Conservation (phyloP, 2,329 filamentous ascomycete species). For the Dothistroma septosporum region DNA sequence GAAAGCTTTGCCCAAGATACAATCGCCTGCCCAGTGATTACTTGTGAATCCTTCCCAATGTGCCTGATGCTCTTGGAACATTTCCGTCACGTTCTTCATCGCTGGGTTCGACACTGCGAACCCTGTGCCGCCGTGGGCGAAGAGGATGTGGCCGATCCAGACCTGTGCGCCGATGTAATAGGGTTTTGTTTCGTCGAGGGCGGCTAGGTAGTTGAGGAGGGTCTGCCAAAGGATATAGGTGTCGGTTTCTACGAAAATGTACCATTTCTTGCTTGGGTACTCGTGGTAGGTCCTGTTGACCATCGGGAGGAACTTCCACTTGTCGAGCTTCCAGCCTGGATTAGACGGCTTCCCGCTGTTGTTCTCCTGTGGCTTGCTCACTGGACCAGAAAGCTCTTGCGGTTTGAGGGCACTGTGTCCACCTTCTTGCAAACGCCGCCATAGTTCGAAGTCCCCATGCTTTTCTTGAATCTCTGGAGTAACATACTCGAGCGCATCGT, state of each 20-base stretch:
- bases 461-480: slow-evolving; percentile 12
- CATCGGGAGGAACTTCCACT: slow-evolving; percentile 54
- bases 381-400: slow-evolving; percentile 21
- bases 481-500: slow-evolving; percentile 29
- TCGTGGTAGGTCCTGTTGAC: slow-evolving; percentile 42
- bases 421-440: slow-evolving; percentile 18
- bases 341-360: slow-evolving; percentile 17
- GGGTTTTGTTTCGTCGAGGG: slow-evolving; percentile 39
- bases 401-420: slow-evolving; percentile 17
- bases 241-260: slow-evolving; percentile 56
- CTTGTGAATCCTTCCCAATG: slow-evolving; percentile 26
- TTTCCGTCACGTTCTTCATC: slow-evolving; percentile 30
- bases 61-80: slow-evolving; percentile 40
- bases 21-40: slow-evolving; percentile 30
- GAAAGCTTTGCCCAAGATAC: slow-evolving; percentile 29
- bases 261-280: slow-evolving; percentile 53
- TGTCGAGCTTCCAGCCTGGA: slow-evolving; percentile 50
- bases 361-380: slow-evolving; percentile 9
- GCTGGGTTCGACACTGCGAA: slow-evolving; percentile 41
- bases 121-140: slow-evolving; percentile 41
- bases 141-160: slow-evolving; percentile 34
- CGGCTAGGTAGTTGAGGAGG: slow-evolving; percentile 38
- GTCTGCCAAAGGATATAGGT: slow-evolving; percentile 54
- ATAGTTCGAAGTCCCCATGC: slow-evolving; percentile 28
- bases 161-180: slow-evolving; percentile 42